These are phyloP conservation scores for Actinomortierella ambigua DNA, from an alignment of 371 early-diverging fungal genomes.

Conservation along the genomic window DNA sequence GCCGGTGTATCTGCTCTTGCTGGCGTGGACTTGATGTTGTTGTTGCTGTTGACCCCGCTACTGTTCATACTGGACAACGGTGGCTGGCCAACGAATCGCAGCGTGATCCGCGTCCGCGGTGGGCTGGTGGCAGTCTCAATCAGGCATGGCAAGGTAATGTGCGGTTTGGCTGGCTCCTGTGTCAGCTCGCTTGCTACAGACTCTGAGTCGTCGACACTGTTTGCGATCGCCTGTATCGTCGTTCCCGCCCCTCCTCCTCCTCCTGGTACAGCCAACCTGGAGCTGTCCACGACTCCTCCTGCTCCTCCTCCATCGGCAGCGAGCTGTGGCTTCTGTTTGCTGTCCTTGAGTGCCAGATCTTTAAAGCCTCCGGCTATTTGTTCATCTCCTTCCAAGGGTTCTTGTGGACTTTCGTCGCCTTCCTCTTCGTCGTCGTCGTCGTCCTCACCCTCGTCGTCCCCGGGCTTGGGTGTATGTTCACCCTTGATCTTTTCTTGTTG, in stretches of 20 bases:
- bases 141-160: conserved; percentile 38
- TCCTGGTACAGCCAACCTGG: background rate
- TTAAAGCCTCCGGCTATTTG: conserved; percentile 4
- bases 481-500: conserved; percentile 19
- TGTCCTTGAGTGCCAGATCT: conserved; percentile 2
- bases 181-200: conserved; percentile 7
- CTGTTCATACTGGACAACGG: conserved; percentile 29
- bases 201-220: background rate
- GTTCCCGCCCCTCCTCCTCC: background rate
- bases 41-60: conserved; percentile 24
- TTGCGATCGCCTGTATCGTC: background rate
- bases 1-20: conserved; percentile 7
- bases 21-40: conserved; percentile 7
- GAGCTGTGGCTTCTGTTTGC: background rate
- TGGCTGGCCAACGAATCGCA: conserved; percentile 31
- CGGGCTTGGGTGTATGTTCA: conserved; percentile 13
- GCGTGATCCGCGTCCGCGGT: conserved; percentile 39
- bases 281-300: background rate
- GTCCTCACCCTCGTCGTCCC: conserved; percentile 42
- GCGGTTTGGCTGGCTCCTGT: conserved; percentile 41
- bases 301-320: background rate
- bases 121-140: conserved; percentile 45
- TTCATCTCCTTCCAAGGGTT: background rate
- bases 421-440: conserved; percentile 24
- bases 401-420: conserved; percentile 22